Evolutionary conservation across 139 green algal species (phyloP), one percentile per base, ranked within the genome.

Genomic region (Cymbomonas tetramitiformis): DNA sequence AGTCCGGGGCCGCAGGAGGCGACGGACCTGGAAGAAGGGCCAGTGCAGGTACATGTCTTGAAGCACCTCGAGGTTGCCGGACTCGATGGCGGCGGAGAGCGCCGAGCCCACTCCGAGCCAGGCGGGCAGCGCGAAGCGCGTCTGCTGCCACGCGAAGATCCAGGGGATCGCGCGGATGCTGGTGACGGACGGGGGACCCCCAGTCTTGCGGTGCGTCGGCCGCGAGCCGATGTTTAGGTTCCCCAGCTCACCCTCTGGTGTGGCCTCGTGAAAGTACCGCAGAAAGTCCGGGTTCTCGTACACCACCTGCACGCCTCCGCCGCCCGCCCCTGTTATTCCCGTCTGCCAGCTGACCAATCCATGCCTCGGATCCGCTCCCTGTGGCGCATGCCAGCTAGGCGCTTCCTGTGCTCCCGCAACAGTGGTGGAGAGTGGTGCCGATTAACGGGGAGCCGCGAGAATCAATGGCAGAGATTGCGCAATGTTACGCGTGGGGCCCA

Each of bases 91-190:
- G 10, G 62, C 38, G n/a, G 76, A 36, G 19, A 99, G 71, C n/a
- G 83, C 87, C 26, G 85, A 79, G 18, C 86, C 87, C 2, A 99
- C 69, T 48, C 92, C 92, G 47, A 99, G 83, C 92, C 92, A 99
- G 21, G 86, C 87, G 29, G 92, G 91, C 70, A 99, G 80, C 61
- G 94, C 80, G 54, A 96, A 85, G 21, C 92, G 32, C 1, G 47
- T 65, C 67, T 95, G 86, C 2, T 90, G 96, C 90, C 90, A 98
- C 19, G 91, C 87, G 72, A 98, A 97, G 68, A 96, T 92, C 91
- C 91, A 98, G 41, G 91, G 91, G 67, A 99, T 99, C 62, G 91
- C 88, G 15, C 91, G 81, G 54, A 98, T 77, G 7, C 75, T 30
- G 5, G 43, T 46, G 23, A 78, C 65, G 30, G 19, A 24, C 44